These are phyloP conservation scores for Yamadazyma laniorum DNA, from an alignment of 805 yeast genomes.

Conservation along the genomic window DNA sequence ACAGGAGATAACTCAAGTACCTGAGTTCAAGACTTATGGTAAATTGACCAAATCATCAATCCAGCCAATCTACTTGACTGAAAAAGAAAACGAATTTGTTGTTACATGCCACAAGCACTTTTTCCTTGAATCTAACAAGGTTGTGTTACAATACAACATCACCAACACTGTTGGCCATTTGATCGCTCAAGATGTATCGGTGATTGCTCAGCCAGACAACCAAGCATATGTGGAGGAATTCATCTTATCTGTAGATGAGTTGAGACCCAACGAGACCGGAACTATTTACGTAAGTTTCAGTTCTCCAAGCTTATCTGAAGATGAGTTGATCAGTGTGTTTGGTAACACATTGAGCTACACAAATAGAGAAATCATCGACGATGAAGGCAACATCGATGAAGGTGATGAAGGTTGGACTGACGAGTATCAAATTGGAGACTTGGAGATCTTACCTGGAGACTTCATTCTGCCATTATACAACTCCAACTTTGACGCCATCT, in stretches of 20 bases:
- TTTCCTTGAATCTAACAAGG: constrained; percentile 62
- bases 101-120: constrained; percentile 82
- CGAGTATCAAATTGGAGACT: constrained; percentile 86
- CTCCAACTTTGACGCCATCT: constrained; percentile 69
- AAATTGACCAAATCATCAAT: constrained; percentile 67
- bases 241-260: constrained; percentile 67
- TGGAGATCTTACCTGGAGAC: constrained; percentile 76
- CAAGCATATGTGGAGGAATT: constrained; percentile 65
- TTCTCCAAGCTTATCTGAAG: constrained; percentile 51
- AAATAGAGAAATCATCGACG: constrained; percentile 70
- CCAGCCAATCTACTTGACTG: constrained; percentile 68
- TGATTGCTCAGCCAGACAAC: constrained; percentile 61
- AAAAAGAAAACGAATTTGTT: constrained; percentile 88
- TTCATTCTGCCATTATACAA: constrained; percentile 74
- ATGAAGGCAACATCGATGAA: constrained; percentile 60
- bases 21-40: constrained; percentile 76
- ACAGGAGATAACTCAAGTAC: constrained; percentile 65
- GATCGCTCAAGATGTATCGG: constrained; percentile 73
- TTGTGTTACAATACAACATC: constrained; percentile 78
- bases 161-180: constrained; percentile 81
- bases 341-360: constrained; percentile 69
- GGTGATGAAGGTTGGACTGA: constrained; percentile 85
- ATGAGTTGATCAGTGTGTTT: constrained; percentile 42
- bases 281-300: constrained; percentile 75
- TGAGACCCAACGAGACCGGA: constrained; percentile 70